Base-by-base conservation (phyloP, 2,329 filamentous ascomycete genomes). In the Penicillium decumbens region DNA sequence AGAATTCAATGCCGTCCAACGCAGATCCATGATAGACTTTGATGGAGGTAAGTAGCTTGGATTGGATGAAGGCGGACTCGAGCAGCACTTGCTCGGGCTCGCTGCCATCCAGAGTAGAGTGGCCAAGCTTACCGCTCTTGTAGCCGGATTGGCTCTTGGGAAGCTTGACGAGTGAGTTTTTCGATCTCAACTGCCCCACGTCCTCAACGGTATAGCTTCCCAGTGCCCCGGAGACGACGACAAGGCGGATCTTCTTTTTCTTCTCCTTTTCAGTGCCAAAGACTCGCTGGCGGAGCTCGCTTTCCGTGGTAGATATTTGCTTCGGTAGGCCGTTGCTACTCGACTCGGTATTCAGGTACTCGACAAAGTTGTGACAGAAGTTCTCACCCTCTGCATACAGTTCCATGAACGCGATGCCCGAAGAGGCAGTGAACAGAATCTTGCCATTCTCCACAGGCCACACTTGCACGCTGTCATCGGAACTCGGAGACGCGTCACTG, bases 1-100 rank as follows among this genome's bases (percentile, higher is more conserved):
- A 78, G 69, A 98, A 97, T 67, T 97, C 92, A 18, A 98, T 70
- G 0, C 93, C 93, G 66, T 95, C 87, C 10, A 97, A 65, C 3
- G 85, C 85, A 50, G 77, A 75, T 1, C 88, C 89, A 60, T 89
- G 85, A 64, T 90, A 95, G 12, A 95, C 77, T 51, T 83, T 80
- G 49, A 96, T 80, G 4, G 81, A 81, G 1, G 83, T 85, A 54
- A 97, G 75, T 27, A 95, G 78, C 55, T 90, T 86, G 28, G 82
- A 87, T 54, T 83, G 80, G 33, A 81, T 78, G 41, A 80, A 72
- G 12, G 84, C 80, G 63, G 84, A 88, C 37, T 85, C 80, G 54
- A 95, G 83, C 33, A 96, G 76, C 30, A 93, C 66, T 60, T 96
- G 85, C 33, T 89, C 78, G 1, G 83, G 77, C 63, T 84, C 68